These are phyloP conservation scores for Suillus subalutaceus DNA, from an alignment of 768 basidiomycete genomes.

Conservation along the genomic window DNA sequence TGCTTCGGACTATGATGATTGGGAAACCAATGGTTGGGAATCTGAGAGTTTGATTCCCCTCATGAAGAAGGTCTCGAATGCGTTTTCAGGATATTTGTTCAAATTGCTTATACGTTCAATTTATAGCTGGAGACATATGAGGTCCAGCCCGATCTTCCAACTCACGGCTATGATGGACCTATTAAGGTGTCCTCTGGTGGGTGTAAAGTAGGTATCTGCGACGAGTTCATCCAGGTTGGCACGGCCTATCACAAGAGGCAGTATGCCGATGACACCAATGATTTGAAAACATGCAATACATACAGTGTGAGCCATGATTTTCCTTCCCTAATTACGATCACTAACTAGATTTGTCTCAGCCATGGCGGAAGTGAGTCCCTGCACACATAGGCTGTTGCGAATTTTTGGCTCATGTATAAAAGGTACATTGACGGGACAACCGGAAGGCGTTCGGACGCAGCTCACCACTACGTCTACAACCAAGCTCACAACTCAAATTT, in stretches of 20 bases:
- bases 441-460: constrained; percentile 58
- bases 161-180: constrained; percentile 27
- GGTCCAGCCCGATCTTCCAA: constrained; percentile 17
- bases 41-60: constrained; percentile 30
- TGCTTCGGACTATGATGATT: constrained; percentile 55
- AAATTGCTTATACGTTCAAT: not conserved
- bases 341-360: constrained; percentile 33
- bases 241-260: constrained; percentile 48
- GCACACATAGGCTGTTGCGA: too few relatives aligned
- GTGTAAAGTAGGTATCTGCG: constrained; percentile 41
- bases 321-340: not conserved
- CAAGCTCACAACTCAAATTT: constrained; percentile 47
- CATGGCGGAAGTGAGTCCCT: constrained; percentile 52
- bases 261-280: constrained; percentile 49
- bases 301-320: constrained; percentile 46
- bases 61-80: constrained; percentile 24
- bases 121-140: constrained; percentile 27
- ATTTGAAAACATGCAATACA: constrained; percentile 42
- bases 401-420: not conserved
- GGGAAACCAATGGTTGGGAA: constrained; percentile 30
- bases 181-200: constrained; percentile 30
- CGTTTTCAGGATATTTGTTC: not conserved
- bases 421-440: constrained; percentile 58
- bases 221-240: constrained; percentile 51
- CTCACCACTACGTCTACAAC: constrained; percentile 56